Conservation (phyloP, 208 protist genomes). For the Acanthamoeba divionensis region DNA sequence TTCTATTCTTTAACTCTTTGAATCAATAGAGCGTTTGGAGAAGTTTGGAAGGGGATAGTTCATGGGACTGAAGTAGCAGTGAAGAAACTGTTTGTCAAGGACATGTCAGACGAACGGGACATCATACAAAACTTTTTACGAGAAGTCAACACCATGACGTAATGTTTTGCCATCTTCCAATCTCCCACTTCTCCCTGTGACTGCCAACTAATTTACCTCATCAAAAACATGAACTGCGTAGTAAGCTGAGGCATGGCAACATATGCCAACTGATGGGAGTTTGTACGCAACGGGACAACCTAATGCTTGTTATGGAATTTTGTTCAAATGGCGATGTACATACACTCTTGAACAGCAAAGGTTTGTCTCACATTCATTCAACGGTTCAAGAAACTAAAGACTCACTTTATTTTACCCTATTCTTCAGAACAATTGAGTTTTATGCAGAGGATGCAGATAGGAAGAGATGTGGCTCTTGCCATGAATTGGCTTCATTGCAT, state of each 20-base stretch:
- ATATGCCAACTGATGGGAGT: conserved; percentile 46
- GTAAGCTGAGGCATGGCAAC: conserved; percentile 20
- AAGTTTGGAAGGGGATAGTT: conserved; percentile 19
- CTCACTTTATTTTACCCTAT: too few species aligned
- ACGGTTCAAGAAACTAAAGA: too few species aligned
- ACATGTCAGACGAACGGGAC: conserved; percentile 2
- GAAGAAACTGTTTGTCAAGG: conserved; percentile 30
- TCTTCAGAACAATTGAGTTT: neutral
- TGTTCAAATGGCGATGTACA: conserved; percentile 24
- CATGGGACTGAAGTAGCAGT: conserved; percentile 38
- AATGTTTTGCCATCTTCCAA: neutral
- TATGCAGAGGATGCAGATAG: conserved; percentile 27
- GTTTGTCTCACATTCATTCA: too few species aligned
- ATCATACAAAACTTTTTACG: conserved; percentile 23
- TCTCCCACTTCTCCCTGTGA: neutral
- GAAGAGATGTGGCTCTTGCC: neutral
- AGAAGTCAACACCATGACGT: conserved; percentile 26
- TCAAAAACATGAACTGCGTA: neutral
- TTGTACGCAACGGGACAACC: conserved; percentile 28
- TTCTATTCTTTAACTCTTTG: neutral
- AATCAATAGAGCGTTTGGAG: neutral
- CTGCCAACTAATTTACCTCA: neutral
- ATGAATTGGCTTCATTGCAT: conserved; percentile 42
- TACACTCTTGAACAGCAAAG: conserved; percentile 7
- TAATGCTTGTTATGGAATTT: conserved; percentile 41